Conservation (phyloP, 2,329 filamentous ascomycete species). For the Exophiala bonariae region DNA sequence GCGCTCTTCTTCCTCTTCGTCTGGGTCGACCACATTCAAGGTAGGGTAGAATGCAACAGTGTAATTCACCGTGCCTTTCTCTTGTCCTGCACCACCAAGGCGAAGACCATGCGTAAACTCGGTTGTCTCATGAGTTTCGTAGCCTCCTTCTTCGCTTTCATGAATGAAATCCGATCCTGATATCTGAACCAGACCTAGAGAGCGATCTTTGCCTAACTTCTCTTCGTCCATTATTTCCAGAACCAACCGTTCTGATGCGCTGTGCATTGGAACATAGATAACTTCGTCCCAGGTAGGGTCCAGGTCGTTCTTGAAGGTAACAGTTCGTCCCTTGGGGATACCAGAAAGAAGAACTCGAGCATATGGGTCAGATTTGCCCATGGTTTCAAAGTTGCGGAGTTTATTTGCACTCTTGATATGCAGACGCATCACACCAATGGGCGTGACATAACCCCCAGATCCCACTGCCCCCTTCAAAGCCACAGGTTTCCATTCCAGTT, state of each 20-base stretch:
- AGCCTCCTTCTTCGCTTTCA: slow-evolving; percentile 76
- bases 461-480: slow-evolving; percentile 75
- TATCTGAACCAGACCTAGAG: slow-evolving; percentile 78
- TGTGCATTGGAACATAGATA: slow-evolving; percentile 89
- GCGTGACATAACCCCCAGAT: slow-evolving; percentile 86
- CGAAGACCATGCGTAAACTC: slow-evolving; percentile 67
- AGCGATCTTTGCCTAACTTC: slow-evolving; percentile 85
- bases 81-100: slow-evolving; percentile 68
- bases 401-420: slow-evolving; percentile 83
- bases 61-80: slow-evolving; percentile 80
- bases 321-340: slow-evolving; percentile 85
- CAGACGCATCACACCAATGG: slow-evolving; percentile 91
- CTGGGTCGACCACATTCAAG: slow-evolving; percentile 82
- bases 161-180: slow-evolving; percentile 74
- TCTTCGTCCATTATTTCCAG: slow-evolving; percentile 98
- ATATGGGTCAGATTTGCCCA: slow-evolving; percentile 97
- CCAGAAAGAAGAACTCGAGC: slow-evolving; percentile 85
- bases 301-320: slow-evolving; percentile 94
- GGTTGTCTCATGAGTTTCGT: slow-evolving; percentile 71
- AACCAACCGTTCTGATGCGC: slow-evolving; percentile 75
- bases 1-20: slow-evolving; percentile 57
- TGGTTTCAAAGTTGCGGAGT: slow-evolving; percentile 87
- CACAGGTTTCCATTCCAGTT: slow-evolving; percentile 92
- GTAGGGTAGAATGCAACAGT: slow-evolving; percentile 88
- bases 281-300: slow-evolving; percentile 96